A percentile compares a stretch with the other conserved stretches of the same genome.
These are phyloP conservation scores for Orbilia brochopaga DNA, from an alignment of 2,329 filamentous ascomycete genomes.

Conservation along the genomic window DNA sequence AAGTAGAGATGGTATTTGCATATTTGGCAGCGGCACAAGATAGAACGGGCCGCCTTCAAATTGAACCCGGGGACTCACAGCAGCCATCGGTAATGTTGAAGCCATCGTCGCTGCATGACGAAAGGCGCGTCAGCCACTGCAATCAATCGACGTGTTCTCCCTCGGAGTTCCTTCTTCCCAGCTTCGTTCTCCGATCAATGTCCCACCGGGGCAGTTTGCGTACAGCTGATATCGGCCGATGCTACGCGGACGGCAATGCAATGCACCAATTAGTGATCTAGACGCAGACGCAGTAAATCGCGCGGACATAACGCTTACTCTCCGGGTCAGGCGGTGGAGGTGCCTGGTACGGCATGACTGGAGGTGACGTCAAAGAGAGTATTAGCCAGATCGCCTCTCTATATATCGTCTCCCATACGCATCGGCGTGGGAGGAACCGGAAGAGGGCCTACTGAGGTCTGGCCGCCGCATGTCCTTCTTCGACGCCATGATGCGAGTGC, in stretches of 20 bases:
- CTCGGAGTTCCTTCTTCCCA: not conserved
- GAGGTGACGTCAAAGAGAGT: conserved; percentile 28
- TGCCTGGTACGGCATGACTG: conserved; percentile 40
- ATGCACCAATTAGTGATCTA: not conserved
- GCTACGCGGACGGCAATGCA: conserved; percentile 14
- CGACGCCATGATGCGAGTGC: conserved; percentile 30
- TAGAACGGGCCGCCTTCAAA: not conserved
- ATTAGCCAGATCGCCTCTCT: not conserved
- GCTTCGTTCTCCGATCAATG: not conserved
- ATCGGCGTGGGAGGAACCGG: not conserved
- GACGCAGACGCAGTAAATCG: not conserved
- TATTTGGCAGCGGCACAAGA: not conserved
- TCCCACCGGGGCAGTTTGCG: conserved; percentile 1
- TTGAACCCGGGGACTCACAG: conserved; percentile 11
- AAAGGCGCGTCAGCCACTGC: conserved; percentile 11
- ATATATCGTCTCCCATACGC: too few species aligned
- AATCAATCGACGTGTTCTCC: too few species aligned
- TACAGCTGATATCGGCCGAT: conserved; percentile 36
- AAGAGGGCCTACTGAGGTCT: conserved; percentile 33
- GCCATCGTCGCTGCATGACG: conserved; percentile 32
- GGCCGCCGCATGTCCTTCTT: conserved; percentile 49
- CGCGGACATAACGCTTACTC: conserved; percentile 11
- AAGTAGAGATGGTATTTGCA: too few species aligned
- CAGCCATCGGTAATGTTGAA: conserved; percentile 45
- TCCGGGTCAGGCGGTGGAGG: conserved; percentile 35